Conservation (phyloP, 2,329 filamentous ascomycete species). For the Akanthomyces muscarius region DNA sequence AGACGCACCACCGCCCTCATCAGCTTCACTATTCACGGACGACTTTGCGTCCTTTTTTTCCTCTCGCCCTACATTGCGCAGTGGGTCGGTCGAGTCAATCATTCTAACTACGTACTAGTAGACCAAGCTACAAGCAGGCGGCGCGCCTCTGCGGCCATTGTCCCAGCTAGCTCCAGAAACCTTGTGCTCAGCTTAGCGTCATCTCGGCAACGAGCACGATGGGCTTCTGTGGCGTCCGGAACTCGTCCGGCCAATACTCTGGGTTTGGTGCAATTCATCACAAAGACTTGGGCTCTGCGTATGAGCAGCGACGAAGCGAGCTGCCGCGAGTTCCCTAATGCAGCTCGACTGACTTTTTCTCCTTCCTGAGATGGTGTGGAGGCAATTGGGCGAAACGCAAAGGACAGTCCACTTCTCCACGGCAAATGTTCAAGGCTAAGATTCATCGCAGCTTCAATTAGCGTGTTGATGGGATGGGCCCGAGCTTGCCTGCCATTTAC, state of each 20-base stretch:
- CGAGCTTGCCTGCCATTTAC: background rate
- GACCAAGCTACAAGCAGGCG: background rate
- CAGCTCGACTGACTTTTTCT: background rate
- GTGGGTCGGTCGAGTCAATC: background rate
- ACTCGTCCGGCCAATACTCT: background rate
- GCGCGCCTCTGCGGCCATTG: background rate
- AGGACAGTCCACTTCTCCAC: slow-evolving; percentile 1
- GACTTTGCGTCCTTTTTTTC: background rate
- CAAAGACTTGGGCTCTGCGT: too few relatives aligned
- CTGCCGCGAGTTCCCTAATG: background rate
- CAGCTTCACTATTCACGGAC: background rate
- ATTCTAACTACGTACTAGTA: background rate
- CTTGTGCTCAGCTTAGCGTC: background rate
- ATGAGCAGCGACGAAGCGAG: too few relatives aligned
- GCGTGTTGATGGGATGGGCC: background rate
- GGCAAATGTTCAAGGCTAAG: slow-evolving; percentile 2
- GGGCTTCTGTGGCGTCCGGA: background rate
- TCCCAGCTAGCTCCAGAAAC: background rate
- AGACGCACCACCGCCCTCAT: too few relatives aligned
- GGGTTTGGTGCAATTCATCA: background rate
- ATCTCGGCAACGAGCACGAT: background rate
- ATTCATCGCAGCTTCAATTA: background rate
- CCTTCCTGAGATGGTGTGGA: background rate
- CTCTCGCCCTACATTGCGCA: background rate
- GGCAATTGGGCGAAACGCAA: background rate